phyloP scores from a whole-genome alignment of 768 basidiomycete species.

The Calocybe cyanea region DNA sequence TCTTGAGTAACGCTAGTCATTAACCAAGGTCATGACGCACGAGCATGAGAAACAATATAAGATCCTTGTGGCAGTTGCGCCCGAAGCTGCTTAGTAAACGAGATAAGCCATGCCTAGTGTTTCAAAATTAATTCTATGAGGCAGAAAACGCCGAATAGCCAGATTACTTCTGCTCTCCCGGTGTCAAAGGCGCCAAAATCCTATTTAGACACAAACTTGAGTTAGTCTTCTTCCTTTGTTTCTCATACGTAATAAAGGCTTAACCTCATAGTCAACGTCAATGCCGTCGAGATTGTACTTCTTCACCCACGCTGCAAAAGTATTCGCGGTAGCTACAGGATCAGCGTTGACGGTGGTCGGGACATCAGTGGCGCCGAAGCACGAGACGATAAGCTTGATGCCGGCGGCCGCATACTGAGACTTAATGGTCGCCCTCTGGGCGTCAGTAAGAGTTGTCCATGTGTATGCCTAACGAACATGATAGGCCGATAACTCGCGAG shows the following conservation, averaged over 20 bases:
- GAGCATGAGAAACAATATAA: slow-evolving; percentile 55
- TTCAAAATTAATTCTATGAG: not conserved
- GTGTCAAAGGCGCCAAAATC: slow-evolving; percentile 60
- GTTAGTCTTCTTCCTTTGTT: too few relatives aligned
- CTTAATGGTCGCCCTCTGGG: slow-evolving; percentile 48
- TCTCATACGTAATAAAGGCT: not conserved
- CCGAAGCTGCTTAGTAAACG: slow-evolving; percentile 50
- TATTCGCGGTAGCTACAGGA: slow-evolving; percentile 57
- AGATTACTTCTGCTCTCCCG: slow-evolving; percentile 47
- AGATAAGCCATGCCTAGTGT: slow-evolving; percentile 44
- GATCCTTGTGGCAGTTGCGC: slow-evolving; percentile 41
- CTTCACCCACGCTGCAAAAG: slow-evolving; percentile 63
- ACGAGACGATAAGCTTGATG: slow-evolving; percentile 60
- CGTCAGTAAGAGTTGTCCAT: slow-evolving; percentile 45
- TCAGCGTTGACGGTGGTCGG: slow-evolving; percentile 60
- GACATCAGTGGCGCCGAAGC: slow-evolving; percentile 53
- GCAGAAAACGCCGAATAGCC: not conserved
- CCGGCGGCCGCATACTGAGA: slow-evolving; percentile 53
- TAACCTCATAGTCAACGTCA: slow-evolving; percentile 69
- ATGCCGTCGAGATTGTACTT: slow-evolving; percentile 62
- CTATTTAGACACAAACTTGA: slow-evolving; percentile 24
- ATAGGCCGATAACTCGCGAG: not conserved
- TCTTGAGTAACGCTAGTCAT: not conserved
- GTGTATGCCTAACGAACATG: slow-evolving; percentile 35
- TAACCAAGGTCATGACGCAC: slow-evolving; percentile 25